A percentile compares a stretch with the other conserved stretches of the same genome.
phyloP scores from a whole-genome alignment of 768 basidiomycete genomes.

The Kwoniella dejecticola region DNA sequence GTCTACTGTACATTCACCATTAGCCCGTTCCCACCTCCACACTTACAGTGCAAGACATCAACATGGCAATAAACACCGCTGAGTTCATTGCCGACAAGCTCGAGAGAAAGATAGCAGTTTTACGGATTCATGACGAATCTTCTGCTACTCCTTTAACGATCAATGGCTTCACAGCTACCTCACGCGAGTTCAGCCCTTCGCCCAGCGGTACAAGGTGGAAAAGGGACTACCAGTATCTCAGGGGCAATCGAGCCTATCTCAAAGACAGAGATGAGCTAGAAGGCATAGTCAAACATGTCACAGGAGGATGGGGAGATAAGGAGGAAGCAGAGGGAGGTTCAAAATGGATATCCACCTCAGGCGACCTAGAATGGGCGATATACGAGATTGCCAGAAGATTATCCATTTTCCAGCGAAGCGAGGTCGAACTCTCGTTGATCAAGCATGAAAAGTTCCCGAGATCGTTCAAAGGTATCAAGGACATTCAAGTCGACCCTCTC shows the following conservation, averaged over 20 bases:
- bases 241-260: not conserved
- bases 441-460: not conserved
- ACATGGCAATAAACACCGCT: too few relatives aligned
- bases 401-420: not conserved
- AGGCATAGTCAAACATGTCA: conserved; percentile 1
- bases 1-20: too few relatives aligned
- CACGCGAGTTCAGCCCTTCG: not conserved
- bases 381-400: conserved; percentile 15
- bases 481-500: not conserved
- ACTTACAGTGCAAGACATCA: too few relatives aligned
- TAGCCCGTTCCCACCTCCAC: too few relatives aligned
- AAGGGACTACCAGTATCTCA: not conserved
- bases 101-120: too few relatives aligned
- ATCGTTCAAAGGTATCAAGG: not conserved
- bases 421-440: not conserved
- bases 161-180: conserved; percentile 10
- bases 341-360: conserved; percentile 16
- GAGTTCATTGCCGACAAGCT: too few relatives aligned
- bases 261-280: not conserved
- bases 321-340: conserved; percentile 2
- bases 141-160: not conserved
- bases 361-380: conserved; percentile 9
- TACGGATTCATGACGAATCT: not conserved
- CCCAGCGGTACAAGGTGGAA: not conserved
- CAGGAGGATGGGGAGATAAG: conserved; percentile 10